Conservation (phyloP, 2,329 filamentous ascomycete genomes). For the Hypomyces rosellus region DNA sequence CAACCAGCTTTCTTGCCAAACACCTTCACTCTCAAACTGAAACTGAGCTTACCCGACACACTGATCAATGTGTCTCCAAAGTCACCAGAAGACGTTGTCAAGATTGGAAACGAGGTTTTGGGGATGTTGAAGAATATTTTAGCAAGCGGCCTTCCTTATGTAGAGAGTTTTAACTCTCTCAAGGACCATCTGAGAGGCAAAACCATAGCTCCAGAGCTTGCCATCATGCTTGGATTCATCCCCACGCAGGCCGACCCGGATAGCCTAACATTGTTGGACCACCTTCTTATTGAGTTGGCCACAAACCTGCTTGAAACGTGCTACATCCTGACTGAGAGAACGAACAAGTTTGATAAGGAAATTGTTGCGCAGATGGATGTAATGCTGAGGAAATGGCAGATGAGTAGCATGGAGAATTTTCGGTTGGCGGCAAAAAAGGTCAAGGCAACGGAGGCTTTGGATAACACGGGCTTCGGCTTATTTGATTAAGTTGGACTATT, state of each 20-base stretch:
- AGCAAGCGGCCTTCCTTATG: not conserved
- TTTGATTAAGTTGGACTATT: no score
- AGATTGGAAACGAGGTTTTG: not conserved
- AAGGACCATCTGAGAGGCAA: not conserved
- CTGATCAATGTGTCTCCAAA: not conserved
- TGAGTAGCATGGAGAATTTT: no score
- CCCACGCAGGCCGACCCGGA: not conserved
- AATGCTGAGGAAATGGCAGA: no score
- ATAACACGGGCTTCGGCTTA: no score
- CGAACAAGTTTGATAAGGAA: no score
- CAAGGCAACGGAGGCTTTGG: no score
- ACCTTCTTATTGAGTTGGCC: conserved; percentile 17
- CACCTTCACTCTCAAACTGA: conserved; percentile 1
- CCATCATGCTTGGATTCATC: not conserved
- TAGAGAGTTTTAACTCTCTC: not conserved
- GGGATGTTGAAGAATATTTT: conserved; percentile 1
- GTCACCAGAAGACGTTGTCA: not conserved
- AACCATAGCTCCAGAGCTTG: not conserved
- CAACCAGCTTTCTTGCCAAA: conserved; percentile 1
- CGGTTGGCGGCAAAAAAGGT: no score
- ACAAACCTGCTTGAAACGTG: conserved; percentile 4
- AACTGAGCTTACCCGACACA: not conserved
- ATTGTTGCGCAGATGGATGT: no score
- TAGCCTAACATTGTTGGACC: conserved; percentile 12
- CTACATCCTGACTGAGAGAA: not conserved